Percentiles rank a stretch among this genome's conserved stretches.
phyloP scores from a whole-genome alignment of 2,329 filamentous ascomycete genomes.

The Stemphylium beticola region DNA sequence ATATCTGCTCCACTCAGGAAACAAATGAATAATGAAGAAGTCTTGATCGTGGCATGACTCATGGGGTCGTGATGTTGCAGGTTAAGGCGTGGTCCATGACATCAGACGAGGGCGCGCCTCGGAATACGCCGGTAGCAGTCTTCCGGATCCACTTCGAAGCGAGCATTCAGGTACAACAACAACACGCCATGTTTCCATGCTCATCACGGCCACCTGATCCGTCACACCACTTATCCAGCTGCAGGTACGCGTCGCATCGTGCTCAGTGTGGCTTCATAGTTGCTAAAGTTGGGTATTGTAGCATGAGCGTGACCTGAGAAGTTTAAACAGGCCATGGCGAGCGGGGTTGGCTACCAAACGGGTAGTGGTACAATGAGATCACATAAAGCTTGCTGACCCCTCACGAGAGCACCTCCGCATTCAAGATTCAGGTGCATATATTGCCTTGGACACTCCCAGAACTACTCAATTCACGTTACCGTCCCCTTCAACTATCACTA shows the following conservation, averaged over 20 bases:
- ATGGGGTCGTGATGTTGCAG: constrained; percentile 5
- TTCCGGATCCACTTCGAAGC: constrained; percentile 20
- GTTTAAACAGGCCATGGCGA: constrained; percentile 24
- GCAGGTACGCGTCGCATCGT: constrained; percentile 21
- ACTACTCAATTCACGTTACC: background rate
- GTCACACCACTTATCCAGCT: constrained; percentile 28
- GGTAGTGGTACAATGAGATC: constrained; percentile 39
- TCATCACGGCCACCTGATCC: constrained; percentile 30
- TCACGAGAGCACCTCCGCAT: constrained; percentile 38
- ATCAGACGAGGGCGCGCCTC: constrained; percentile 1
- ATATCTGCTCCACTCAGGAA: background rate
- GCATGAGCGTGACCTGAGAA: constrained; percentile 42
- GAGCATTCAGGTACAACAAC: constrained; percentile 18
- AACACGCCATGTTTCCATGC: constrained; percentile 27
- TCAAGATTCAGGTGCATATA: constrained; percentile 9
- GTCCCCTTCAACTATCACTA: background rate
- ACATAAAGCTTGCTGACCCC: constrained; percentile 45
- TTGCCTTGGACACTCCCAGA: constrained; percentile 14
- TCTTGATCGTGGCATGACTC: background rate
- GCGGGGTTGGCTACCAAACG: constrained; percentile 31
- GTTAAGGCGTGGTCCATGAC: background rate
- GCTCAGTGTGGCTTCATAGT: constrained; percentile 11
- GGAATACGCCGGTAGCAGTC: constrained; percentile 14
- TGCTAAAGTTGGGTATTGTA: constrained; percentile 19
- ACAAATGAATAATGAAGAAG: background rate